Evolutionary conservation across 2,329 filamentous ascomycete species (phyloP).

Genomic region (Venturiaceae sp.): DNA sequence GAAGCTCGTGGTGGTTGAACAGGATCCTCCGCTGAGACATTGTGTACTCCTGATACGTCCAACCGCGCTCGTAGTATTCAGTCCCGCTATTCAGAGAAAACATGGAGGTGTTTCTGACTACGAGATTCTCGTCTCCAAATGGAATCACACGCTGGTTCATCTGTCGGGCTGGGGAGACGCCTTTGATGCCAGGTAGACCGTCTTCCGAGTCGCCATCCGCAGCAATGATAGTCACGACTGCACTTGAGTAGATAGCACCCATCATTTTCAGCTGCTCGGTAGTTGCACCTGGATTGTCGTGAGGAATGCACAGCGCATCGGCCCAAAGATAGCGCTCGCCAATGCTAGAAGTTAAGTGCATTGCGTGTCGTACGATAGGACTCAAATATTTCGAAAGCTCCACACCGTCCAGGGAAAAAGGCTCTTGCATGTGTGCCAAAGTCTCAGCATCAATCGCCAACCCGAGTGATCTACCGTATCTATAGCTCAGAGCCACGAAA

Average conservation of each 20-base stretch:
- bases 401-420: not conserved
- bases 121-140: not conserved
- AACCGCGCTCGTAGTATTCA: not conserved
- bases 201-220: conserved; percentile 1
- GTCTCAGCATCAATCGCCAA: not conserved
- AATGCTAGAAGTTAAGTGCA: not conserved
- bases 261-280: conserved; percentile 5
- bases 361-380: not conserved
- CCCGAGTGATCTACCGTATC: not conserved
- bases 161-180: not conserved
- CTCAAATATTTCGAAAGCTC: not conserved
- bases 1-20: not conserved
- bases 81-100: not conserved
- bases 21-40: not conserved
- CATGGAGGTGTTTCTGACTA: not conserved
- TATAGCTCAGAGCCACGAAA: conserved; percentile 6
- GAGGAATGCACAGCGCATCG: conserved; percentile 7
- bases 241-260: conserved; percentile 9
- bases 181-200: not conserved
- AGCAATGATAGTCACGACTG: conserved; percentile 7
- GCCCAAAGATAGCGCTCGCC: conserved; percentile 8
- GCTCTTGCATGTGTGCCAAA: not conserved
- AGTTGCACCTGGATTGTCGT: not conserved
- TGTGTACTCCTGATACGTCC: conserved; percentile 1
- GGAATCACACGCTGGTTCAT: not conserved